Conservation (phyloP, 2,329 filamentous ascomycete species). For the Emergomyces africanus region DNA sequence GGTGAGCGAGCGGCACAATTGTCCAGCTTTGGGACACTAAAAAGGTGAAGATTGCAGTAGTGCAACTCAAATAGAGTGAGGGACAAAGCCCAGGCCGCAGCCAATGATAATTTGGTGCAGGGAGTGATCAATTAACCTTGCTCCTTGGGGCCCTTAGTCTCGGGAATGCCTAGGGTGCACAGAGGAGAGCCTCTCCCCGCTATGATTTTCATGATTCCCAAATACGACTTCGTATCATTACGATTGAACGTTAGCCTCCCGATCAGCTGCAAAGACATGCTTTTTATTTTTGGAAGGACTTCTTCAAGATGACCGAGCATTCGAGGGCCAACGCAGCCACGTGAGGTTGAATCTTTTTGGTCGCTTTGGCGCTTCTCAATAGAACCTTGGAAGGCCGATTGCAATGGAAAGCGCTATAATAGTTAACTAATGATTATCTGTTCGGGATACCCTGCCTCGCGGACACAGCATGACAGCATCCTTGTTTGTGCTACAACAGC, state of each 20-base stretch:
- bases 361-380: not conserved
- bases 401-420: not conserved
- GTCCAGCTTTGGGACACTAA: not conserved
- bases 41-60: not conserved
- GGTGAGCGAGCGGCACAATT: not conserved
- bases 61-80: not conserved
- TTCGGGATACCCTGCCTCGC: no score
- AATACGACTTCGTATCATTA: not conserved
- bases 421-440: not conserved
- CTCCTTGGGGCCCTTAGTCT: not conserved
- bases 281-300: not conserved
- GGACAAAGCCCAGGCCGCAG: not conserved
- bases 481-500: not conserved
- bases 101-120: not conserved
- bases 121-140: not conserved
- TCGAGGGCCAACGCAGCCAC: not conserved
- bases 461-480: not conserved
- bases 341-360: not conserved
- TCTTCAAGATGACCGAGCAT: not conserved
- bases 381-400: not conserved
- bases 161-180: no score
- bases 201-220: constrained; percentile 5
- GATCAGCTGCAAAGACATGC: constrained; percentile 1
- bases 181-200: not conserved
- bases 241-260: constrained; percentile 1